Conservation (phyloP, 495 filamentous ascomycete species). For the Parathielavia hyrcaniae region DNA sequence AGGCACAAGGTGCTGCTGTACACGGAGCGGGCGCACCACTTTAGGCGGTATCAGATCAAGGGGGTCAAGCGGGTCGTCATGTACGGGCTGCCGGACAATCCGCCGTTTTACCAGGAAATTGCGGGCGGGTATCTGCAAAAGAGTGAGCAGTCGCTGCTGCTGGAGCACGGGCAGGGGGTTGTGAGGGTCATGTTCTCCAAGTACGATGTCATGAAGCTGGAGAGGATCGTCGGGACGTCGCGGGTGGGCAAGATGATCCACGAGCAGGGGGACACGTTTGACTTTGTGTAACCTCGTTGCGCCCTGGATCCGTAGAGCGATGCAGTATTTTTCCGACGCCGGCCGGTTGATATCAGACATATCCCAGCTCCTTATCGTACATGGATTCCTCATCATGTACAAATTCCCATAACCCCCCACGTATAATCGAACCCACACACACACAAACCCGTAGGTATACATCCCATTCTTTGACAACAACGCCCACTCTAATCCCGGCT, state of each 20-base stretch:
- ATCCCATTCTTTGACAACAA: slow-evolving; percentile 11
- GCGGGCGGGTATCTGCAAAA: slow-evolving; percentile 60
- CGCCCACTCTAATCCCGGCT: no score
- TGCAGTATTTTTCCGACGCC: not conserved
- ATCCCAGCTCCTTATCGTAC: not conserved
- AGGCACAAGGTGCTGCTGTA: slow-evolving; percentile 80
- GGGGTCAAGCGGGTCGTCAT: slow-evolving; percentile 76
- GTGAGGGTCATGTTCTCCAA: slow-evolving; percentile 74
- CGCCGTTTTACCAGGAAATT: slow-evolving; percentile 80
- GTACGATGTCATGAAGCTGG: slow-evolving; percentile 82
- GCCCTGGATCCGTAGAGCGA: not conserved
- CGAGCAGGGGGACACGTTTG: slow-evolving; percentile 83
- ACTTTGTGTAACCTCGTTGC: slow-evolving; percentile 47
- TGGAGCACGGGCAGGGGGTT: slow-evolving; percentile 47
- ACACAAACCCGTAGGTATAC: not conserved
- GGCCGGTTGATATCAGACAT: not conserved
- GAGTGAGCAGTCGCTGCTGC: slow-evolving; percentile 48
- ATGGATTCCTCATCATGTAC: slow-evolving; percentile 4
- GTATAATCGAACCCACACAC: no score
- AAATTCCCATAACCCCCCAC: not conserved
- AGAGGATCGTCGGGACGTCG: slow-evolving; percentile 76
- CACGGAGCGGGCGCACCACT: slow-evolving; percentile 90
- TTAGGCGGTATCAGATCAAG: slow-evolving; percentile 70
- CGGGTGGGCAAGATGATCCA: slow-evolving; percentile 70
- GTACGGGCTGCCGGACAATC: slow-evolving; percentile 86